Evolutionary conservation across 306 rosid genomes (phyloP).

Genomic region (Cyamopsis tetragonoloba): DNA sequence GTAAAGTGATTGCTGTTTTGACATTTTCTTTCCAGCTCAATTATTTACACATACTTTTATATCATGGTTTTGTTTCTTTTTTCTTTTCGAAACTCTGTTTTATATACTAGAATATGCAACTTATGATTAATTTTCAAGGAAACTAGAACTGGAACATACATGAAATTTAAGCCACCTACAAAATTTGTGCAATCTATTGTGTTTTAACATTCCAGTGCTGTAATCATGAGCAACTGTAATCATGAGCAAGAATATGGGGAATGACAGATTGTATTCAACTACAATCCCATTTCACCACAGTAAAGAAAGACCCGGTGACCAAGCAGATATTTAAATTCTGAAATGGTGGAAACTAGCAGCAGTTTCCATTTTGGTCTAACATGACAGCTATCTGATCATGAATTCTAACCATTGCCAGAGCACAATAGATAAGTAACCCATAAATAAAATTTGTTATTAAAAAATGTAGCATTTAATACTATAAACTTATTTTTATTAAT

Average conservation of each 20-base stretch:
- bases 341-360: not conserved
- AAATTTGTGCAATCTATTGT: not conserved
- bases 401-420: too few species aligned
- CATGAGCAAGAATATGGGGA: not conserved
- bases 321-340: not conserved
- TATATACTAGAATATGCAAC: not conserved
- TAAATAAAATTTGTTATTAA: too few species aligned
- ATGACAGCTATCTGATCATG: not conserved
- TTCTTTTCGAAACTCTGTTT: too few species aligned
- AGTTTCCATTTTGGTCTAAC: not conserved
- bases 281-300: not conserved
- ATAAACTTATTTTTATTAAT: too few species aligned
- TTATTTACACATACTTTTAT: not conserved
- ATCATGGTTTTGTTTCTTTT: not conserved
- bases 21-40: conserved; percentile 15
- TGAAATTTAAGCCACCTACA: not conserved
- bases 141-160: not conserved
- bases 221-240: not conserved
- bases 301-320: not conserved
- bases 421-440: too few species aligned
- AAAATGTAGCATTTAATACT: too few species aligned
- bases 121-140: not conserved
- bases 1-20: conserved; percentile 26
- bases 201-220: not conserved
- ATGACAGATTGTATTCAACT: not conserved